A percentile compares a stretch with the other conserved stretches of the same genome.
phyloP scores from a whole-genome alignment of 148 eudicot genomes.

The Selenicereus undatus region DNA sequence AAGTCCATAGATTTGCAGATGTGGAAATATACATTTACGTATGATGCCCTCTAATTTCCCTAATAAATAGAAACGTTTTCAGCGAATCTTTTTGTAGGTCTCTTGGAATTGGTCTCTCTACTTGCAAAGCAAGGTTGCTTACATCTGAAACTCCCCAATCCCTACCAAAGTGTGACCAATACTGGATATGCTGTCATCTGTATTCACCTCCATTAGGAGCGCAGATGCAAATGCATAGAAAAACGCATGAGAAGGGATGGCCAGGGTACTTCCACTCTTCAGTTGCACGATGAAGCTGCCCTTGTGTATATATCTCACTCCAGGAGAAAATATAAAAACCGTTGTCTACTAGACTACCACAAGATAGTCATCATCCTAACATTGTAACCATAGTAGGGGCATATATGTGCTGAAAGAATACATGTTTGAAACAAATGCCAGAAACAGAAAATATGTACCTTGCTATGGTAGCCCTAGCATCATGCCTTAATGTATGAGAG shows the following conservation, averaged over 20 bases:
- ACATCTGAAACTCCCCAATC: not conserved
- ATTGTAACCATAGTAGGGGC: not conserved
- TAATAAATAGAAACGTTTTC: not conserved
- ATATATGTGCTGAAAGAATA: not conserved
- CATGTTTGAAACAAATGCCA: not conserved
- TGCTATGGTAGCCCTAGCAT: conserved; percentile 64
- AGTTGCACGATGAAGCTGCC: not conserved
- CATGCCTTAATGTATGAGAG: conserved; percentile 66
- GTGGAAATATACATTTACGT: not conserved
- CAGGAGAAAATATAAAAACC: not conserved
- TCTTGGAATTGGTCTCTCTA: too few relatives aligned
- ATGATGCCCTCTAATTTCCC: not conserved
- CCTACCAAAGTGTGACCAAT: not conserved
- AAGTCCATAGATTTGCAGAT: not conserved
- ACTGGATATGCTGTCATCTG: too few relatives aligned
- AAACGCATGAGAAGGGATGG: not conserved
- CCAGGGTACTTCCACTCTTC: not conserved
- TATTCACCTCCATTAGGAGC: not conserved
- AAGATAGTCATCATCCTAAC: not conserved
- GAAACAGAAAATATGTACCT: conserved; percentile 39
- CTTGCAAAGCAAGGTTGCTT: too few relatives aligned
- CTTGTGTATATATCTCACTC: not conserved
- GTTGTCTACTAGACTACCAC: not conserved
- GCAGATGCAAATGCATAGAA: not conserved
- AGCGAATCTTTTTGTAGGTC: too few relatives aligned